Base-by-base conservation (phyloP, 164 flowering plant species). In the Euptelea pleiosperma region DNA sequence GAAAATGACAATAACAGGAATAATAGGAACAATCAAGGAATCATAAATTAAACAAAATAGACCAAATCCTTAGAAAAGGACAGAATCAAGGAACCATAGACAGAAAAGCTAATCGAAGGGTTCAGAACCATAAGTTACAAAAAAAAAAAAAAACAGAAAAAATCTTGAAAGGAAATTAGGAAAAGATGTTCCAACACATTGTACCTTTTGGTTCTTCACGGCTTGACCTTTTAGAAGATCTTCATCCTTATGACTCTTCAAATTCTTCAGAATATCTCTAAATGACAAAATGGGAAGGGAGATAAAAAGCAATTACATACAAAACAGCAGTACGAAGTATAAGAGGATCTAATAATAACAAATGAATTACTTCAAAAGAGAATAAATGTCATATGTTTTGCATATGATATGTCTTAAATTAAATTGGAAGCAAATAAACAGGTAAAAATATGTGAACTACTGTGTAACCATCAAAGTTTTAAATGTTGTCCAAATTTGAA, bases 181-280 rank as follows among this genome's bases (percentile, higher is more conserved):
- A n/a, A n/a, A n/a, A n/a, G n/a, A n/a, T n/a, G n/a, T 36, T 64
- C n/a, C 56, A 69, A 54, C 18, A 24, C 29, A 37, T 18, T 61
- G 55, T 69, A 89, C 96, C 96, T 75, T 82, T 58, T 92, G 98
- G 65, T 83, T 92, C 73, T 82, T 89, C 54, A 92, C 89, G 18
- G 98, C 91, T 72, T 87, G 86, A 67, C 96, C 98, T 72, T 89
- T 92, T 5, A 71, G 76, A 69, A 77, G 50, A 75, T 89, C 96
- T 58, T 89, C 96, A 69, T 84, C 91, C 72, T 82, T 89, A 40
- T 84, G 81, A 3, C 60, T 75, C 77, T 70, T 92, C 50, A 92
- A 65, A 71, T 79, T 89, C 66, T 66, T 73, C 64, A 80, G 61
- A 29, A 87, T 69, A 69, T 84, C 84, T 58, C 94, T 88, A 66